Base-by-base conservation (phyloP, 2,329 filamentous ascomycete genomes). In the Epichloe gansuensis region DNA sequence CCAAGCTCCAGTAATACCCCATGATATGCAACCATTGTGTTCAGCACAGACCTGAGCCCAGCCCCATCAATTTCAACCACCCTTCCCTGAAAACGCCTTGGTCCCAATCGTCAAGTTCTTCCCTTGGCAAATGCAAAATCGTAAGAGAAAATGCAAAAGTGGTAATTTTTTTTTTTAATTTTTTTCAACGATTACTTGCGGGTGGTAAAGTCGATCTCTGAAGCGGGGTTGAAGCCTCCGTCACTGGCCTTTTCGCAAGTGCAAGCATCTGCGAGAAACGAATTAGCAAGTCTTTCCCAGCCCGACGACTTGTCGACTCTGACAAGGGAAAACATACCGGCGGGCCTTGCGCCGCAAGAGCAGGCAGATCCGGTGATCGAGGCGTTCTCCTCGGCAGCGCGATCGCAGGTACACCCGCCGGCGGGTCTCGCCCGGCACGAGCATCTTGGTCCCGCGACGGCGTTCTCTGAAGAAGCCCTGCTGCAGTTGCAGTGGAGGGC, bases 201-300 rank as follows among this genome's bases (percentile, higher is more conserved):
- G 52, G 84, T 88, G 39, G 90, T 96, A 65, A 95, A 96, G 69
- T 96, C 91, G 48, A 79, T 87, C 80, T 96, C 91, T 60, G 85
- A 76, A 31, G 68, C 66, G 46, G 81, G 77, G 59, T 85, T 80
- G 54, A 76, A 75, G 41, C 79, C 79, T 51, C 81, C 77, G 59
- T 78, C 77, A 48, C 78, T 67, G 17, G 80, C 80, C 67, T 88
- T 91, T 69, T 89, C 85, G 67, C 90, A 95, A n/a, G 86, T 93
- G 72, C 88, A 93, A 25, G 78, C 82, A 64, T 74, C 82, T 83
- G 51, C 4, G 52, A 28, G 34, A 28, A 46, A 51, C 59, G 12
- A 38, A 61, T 62, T 47, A 58, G 50, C 39, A 52, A 35, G n/a
- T 37, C 8, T 17, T 39, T 15, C 2, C 2, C 28, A 31, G 31